Evolutionary conservation across 2,329 filamentous ascomycete species (phyloP).

Genomic region (Curvularia eragrostidis): DNA sequence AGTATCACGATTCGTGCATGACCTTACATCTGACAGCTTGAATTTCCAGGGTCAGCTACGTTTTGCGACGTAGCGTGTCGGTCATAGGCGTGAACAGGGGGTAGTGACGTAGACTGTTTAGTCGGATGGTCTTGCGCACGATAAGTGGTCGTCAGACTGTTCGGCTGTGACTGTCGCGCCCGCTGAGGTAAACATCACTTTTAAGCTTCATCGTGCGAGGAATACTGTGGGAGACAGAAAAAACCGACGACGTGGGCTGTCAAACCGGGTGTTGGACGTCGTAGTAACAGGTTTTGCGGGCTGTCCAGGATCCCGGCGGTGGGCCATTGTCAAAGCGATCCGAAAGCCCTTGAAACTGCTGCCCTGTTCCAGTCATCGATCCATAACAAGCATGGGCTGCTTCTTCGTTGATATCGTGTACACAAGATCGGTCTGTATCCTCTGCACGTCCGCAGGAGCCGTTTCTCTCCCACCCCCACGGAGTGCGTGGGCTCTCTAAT

Average conservation of each 20-base stretch:
- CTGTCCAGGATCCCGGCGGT: not conserved
- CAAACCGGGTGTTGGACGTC: not conserved
- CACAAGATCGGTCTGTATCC: not conserved
- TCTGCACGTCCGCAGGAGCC: not conserved
- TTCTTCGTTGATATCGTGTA: not conserved
- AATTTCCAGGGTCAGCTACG: constrained; percentile 35
- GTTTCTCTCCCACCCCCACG: constrained; percentile 1
- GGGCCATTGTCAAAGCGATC: not conserved
- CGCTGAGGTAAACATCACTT: constrained; percentile 8
- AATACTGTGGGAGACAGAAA: not conserved
- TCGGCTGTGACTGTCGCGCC: constrained; percentile 23
- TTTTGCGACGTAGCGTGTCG: constrained; percentile 32
- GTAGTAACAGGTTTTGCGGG: not conserved
- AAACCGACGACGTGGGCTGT: not conserved
- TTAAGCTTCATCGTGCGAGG: constrained; percentile 6
- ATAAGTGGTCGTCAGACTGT: constrained; percentile 7
- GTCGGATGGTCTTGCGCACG: constrained; percentile 21
- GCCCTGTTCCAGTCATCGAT: constrained; percentile 4
- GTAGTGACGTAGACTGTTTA: constrained; percentile 32
- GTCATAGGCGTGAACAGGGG: constrained; percentile 19
- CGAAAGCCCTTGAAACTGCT: constrained; percentile 1
- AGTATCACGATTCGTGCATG: constrained; percentile 27
- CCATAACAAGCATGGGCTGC: not conserved
- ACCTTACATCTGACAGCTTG: constrained; percentile 37
- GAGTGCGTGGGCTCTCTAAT: constrained; percentile 14